Evolutionary conservation across 495 filamentous ascomycete genomes (phyloP).

Genomic region (Neurospora terricola): DNA sequence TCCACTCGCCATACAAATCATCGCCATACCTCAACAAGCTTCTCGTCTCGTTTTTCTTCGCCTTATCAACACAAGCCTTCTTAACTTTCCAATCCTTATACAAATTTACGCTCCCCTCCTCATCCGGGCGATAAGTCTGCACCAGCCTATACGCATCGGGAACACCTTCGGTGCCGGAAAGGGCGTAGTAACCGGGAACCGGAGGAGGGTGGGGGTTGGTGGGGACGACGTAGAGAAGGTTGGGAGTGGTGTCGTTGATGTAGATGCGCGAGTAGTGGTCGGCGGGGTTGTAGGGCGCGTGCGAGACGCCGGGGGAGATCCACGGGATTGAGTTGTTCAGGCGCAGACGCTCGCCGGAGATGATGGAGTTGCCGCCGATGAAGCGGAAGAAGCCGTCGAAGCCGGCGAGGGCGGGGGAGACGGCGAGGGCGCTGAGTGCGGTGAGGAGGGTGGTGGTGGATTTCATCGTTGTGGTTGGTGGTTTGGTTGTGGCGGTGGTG

Average conservation of each 20-base stretch:
- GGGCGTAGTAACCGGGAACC: constrained; percentile 16
- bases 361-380: constrained; percentile 6
- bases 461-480: constrained; percentile 6
- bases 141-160: constrained; percentile 10
- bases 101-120: background rate
- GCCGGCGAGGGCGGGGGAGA: background rate
- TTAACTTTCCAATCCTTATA: constrained; percentile 4
- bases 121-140: constrained; percentile 7
- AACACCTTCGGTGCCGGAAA: constrained; percentile 8
- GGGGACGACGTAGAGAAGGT: constrained; percentile 6
- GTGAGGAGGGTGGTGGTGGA: constrained; percentile 1
- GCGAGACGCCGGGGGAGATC: constrained; percentile 8
- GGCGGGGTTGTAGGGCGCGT: constrained; percentile 9
- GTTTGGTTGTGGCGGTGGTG: background rate
- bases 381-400: constrained; percentile 12
- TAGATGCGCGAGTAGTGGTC: constrained; percentile 13
- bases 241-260: background rate
- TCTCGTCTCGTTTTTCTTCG: background rate
- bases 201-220: constrained; percentile 19
- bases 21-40: constrained; percentile 3
- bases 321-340: constrained; percentile 6
- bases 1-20: background rate
- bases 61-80: background rate
- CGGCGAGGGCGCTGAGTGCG: background rate
- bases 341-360: constrained; percentile 12